Percentiles rank a stretch among this genome's conserved stretches.
phyloP scores from a whole-genome alignment of 2,329 filamentous ascomycete species.

The Immersiporthe knoxdaviesiana region DNA sequence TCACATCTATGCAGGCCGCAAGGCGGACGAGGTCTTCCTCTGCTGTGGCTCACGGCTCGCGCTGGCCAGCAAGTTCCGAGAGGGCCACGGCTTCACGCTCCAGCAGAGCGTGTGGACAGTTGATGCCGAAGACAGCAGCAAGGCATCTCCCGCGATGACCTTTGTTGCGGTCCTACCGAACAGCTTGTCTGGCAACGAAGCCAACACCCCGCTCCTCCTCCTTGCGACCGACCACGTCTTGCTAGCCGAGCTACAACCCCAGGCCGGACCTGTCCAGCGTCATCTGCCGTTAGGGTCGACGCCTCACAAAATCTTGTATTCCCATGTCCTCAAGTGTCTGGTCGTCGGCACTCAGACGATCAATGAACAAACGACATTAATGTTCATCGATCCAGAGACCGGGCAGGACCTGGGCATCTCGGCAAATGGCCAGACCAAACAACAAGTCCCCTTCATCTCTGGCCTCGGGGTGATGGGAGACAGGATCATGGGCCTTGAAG shows the following conservation, averaged over 20 bases:
- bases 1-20: slow-evolving; percentile 31
- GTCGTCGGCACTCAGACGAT: slow-evolving; percentile 53
- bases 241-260: slow-evolving; percentile 54
- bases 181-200: slow-evolving; percentile 43
- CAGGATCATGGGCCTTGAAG: slow-evolving; percentile 61
- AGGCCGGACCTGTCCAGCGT: slow-evolving; percentile 53
- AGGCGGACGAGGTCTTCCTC: slow-evolving; percentile 43
- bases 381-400: slow-evolving; percentile 60
- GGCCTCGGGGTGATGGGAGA: slow-evolving; percentile 62
- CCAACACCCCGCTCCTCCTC: slow-evolving; percentile 51
- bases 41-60: slow-evolving; percentile 54
- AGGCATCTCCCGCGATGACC: slow-evolving; percentile 52
- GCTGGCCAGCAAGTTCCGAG: slow-evolving; percentile 45
- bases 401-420: slow-evolving; percentile 52
- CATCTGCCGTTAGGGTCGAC: slow-evolving; percentile 51
- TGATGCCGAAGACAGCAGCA: slow-evolving; percentile 51
- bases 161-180: slow-evolving; percentile 49
- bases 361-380: slow-evolving; percentile 50
- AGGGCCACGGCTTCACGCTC: slow-evolving; percentile 41
- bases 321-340: slow-evolving; percentile 54
- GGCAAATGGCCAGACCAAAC: slow-evolving; percentile 39
- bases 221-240: slow-evolving; percentile 55
- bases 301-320: slow-evolving; percentile 59
- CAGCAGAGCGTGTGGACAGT: slow-evolving; percentile 56
- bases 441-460: slow-evolving; percentile 52